Conservation (phyloP, 2,329 filamentous ascomycete genomes). For the Curvularia sp. region DNA sequence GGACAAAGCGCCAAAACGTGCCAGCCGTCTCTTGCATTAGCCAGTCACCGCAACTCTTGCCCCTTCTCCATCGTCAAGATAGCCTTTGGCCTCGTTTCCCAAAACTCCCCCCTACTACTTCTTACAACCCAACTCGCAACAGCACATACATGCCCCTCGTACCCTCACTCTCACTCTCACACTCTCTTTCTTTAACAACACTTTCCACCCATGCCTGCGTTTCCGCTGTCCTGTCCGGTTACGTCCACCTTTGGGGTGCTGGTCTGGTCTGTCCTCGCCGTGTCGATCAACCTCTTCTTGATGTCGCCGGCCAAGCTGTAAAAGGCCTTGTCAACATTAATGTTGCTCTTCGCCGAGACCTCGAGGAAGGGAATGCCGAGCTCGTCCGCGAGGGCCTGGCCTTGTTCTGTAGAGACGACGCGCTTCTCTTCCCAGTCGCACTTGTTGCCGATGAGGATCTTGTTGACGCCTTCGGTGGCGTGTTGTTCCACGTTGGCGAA, state of each 20-base stretch:
- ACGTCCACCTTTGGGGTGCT: constrained; percentile 44
- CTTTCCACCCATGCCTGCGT: constrained; percentile 47
- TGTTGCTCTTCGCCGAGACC: constrained; percentile 98
- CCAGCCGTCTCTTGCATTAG: background rate
- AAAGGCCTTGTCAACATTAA: constrained; percentile 99
- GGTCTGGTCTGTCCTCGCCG: constrained; percentile 71
- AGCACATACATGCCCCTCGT: background rate
- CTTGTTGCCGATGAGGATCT: constrained; percentile 99
- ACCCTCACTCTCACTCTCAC: background rate
- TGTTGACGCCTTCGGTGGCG: constrained; percentile 98
- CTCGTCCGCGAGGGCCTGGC: constrained; percentile 92
- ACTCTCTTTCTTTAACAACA: constrained; percentile 41
- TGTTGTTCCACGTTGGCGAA: constrained; percentile 99
- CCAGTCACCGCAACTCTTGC: constrained; percentile 2
- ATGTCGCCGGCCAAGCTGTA: constrained; percentile 94
- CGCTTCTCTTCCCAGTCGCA: constrained; percentile 99
- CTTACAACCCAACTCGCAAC: background rate
- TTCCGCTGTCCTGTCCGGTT: constrained; percentile 34
- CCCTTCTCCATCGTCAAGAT: background rate
- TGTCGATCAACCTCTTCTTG: constrained; percentile 98
- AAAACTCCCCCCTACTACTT: background rate
- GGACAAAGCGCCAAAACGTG: constrained; percentile 11
- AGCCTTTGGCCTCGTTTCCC: background rate
- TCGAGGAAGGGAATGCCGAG: constrained; percentile 98
- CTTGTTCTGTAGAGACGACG: constrained; percentile 88